Percentiles rank a stretch among this genome's conserved stretches.
Conservation (phyloP, 352 stramenopile genomes). For the Phytophthora fragariaefolia region DNA sequence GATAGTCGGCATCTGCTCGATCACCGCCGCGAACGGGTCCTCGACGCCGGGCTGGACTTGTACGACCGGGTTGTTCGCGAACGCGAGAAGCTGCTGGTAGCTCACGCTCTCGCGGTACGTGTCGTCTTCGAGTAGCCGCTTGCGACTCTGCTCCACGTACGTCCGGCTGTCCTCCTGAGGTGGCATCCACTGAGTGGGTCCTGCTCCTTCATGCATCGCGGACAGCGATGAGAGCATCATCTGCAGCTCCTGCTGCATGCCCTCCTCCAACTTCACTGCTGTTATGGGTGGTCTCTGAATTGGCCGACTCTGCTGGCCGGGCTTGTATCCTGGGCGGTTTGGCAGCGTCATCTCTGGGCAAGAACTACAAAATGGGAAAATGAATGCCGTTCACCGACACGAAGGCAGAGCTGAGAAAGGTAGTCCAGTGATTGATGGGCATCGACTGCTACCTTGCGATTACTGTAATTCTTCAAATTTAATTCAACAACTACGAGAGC, state of each 20-base stretch:
- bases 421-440: no score
- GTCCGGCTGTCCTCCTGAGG: conserved; percentile 24
- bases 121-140: conserved; percentile 42
- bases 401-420: no score
- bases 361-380: conserved; percentile 29
- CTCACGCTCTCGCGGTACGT: conserved; percentile 37
- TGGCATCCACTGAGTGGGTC: conserved; percentile 3
- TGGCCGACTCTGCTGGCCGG: conserved; percentile 39
- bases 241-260: conserved; percentile 34
- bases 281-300: conserved; percentile 2
- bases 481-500: conserved; percentile 29
- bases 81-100: conserved; percentile 36
- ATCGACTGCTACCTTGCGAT: no score
- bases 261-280: neutral
- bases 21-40: conserved; percentile 32
- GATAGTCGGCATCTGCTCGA: conserved; percentile 40
- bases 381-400: no score
- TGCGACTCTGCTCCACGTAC: conserved; percentile 29
- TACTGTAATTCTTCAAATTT: no score
- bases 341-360: conserved; percentile 61
- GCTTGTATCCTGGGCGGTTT: conserved; percentile 59
- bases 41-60: conserved; percentile 1
- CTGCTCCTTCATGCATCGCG: conserved; percentile 9
- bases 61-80: conserved; percentile 30
- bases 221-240: conserved; percentile 33